phyloP scores from a whole-genome alignment of 83 land plant species.

The Picea abies region DNA sequence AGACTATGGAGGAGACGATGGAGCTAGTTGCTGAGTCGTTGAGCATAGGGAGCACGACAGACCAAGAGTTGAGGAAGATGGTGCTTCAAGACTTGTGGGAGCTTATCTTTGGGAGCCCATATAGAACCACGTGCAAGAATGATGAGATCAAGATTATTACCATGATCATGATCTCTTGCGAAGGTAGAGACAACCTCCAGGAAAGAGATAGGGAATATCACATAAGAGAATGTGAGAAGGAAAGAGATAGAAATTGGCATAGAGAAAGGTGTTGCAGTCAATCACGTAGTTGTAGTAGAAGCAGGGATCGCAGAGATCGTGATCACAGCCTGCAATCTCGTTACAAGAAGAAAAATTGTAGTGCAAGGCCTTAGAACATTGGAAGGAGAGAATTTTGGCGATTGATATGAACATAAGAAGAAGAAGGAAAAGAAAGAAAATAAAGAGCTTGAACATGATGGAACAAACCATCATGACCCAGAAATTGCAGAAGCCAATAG shows the following conservation, averaged over 20 bases:
- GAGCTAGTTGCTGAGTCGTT: too few relatives aligned
- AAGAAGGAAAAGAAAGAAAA: conserved; percentile 59
- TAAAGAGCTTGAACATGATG: conserved; percentile 57
- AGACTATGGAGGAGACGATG: too few relatives aligned
- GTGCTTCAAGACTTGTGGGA: too few relatives aligned
- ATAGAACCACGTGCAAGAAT: too few relatives aligned
- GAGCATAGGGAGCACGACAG: too few relatives aligned
- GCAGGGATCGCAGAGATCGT: conserved; percentile 47
- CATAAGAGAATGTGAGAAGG: conserved; percentile 57
- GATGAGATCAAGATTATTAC: conserved; percentile 56
- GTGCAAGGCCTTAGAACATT: conserved; percentile 54
- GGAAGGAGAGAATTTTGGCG: conserved; percentile 43
- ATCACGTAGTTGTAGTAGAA: conserved; percentile 64
- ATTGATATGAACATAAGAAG: conserved; percentile 49
- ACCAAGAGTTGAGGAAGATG: too few relatives aligned
- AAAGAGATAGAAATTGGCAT: conserved; percentile 57
- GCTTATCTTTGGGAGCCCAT: too few relatives aligned
- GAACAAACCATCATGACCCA: conserved; percentile 94
- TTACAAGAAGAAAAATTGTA: conserved; percentile 62
- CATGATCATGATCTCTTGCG: conserved; percentile 24
- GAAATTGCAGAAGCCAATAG: conserved; percentile 93
- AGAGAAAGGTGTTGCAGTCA: conserved; percentile 49
- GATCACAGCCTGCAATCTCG: conserved; percentile 43
- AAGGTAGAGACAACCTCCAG: conserved; percentile 18
- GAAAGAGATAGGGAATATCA: conserved; percentile 38